Evolutionary conservation across 2,329 filamentous ascomycete genomes (phyloP).

Genomic region (Dactylellina cionopaga): DNA sequence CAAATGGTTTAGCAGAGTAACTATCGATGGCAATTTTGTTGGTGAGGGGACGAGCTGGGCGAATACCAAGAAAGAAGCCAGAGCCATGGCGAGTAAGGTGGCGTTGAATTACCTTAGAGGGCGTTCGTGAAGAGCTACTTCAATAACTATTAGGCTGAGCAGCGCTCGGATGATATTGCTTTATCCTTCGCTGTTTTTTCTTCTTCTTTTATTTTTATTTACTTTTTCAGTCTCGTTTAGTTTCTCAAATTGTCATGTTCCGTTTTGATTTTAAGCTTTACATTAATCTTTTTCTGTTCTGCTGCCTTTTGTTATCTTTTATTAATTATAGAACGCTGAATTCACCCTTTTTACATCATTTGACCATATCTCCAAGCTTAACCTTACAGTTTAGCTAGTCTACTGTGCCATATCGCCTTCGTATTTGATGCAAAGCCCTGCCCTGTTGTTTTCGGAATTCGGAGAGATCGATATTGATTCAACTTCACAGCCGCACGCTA

Average conservation of each 20-base stretch:
- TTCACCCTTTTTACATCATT: too few relatives aligned
- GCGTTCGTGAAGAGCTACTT: background rate
- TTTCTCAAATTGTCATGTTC: background rate
- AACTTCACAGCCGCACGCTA: too few relatives aligned
- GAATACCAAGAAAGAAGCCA: constrained; percentile 37
- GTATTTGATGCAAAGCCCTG: too few relatives aligned
- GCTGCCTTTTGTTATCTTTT: background rate
- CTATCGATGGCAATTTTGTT: constrained; percentile 45
- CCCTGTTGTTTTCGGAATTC: too few relatives aligned
- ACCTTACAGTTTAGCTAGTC: too few relatives aligned
- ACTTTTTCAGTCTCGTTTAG: background rate
- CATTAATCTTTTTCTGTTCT: background rate
- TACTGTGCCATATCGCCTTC: too few relatives aligned
- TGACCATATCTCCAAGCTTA: too few relatives aligned
- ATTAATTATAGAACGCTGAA: too few relatives aligned
- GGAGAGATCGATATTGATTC: too few relatives aligned
- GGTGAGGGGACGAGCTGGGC: constrained; percentile 21
- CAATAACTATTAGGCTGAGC: too few relatives aligned
- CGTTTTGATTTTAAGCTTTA: background rate
- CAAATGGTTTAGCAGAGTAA: constrained; percentile 53
- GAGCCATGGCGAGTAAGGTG: constrained; percentile 32
- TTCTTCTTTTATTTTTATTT: background rate
- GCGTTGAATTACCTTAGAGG: constrained; percentile 15
- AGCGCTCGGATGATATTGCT: background rate
- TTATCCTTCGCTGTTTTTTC: background rate